Percentiles rank a stretch among this genome's conserved stretches.
phyloP scores from a whole-genome alignment of 2,329 filamentous ascomycete genomes.

The Aspergillus sp. region DNA sequence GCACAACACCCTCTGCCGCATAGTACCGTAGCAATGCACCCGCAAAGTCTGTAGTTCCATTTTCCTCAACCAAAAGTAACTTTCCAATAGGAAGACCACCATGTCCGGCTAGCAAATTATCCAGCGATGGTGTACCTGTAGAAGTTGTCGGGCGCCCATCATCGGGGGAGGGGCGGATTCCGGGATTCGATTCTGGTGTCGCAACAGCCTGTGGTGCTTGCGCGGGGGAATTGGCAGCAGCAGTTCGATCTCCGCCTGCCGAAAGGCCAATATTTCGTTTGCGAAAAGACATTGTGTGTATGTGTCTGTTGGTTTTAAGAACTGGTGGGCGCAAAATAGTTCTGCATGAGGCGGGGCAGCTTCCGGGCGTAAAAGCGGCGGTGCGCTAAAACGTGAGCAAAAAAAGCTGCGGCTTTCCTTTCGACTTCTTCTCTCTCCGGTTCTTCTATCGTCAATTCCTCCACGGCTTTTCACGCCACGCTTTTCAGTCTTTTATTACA shows the following conservation, averaged over 20 bases:
- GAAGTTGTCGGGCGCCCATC: slow-evolving; percentile 87
- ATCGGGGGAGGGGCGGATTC: slow-evolving; percentile 77
- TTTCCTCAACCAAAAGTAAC: slow-evolving; percentile 77
- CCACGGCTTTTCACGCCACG: not conserved
- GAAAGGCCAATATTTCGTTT: slow-evolving; percentile 61
- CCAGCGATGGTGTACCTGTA: slow-evolving; percentile 81
- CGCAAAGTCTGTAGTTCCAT: slow-evolving; percentile 89
- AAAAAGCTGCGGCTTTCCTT: slow-evolving; percentile 13
- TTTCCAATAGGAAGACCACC: slow-evolving; percentile 77
- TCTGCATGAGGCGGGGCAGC: slow-evolving; percentile 17
- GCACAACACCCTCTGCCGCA: slow-evolving; percentile 86
- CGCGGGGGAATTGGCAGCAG: slow-evolving; percentile 20
- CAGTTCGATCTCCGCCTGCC: slow-evolving; percentile 30
- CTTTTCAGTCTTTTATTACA: not conserved
- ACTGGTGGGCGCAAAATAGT: not conserved
- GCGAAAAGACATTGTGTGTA: slow-evolving; percentile 58
- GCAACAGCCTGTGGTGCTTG: slow-evolving; percentile 23
- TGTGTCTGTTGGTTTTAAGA: not conserved
- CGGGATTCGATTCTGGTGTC: slow-evolving; percentile 34
- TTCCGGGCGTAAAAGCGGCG: slow-evolving; percentile 16
- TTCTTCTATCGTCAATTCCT: not conserved
- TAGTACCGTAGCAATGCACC: slow-evolving; percentile 81
- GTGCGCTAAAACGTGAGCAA: slow-evolving; percentile 17
- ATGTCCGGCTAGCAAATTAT: slow-evolving; percentile 80
- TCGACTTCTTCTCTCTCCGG: not conserved